Conservation (phyloP, 768 basidiomycete genomes). For the Austroboletus eburneus region DNA sequence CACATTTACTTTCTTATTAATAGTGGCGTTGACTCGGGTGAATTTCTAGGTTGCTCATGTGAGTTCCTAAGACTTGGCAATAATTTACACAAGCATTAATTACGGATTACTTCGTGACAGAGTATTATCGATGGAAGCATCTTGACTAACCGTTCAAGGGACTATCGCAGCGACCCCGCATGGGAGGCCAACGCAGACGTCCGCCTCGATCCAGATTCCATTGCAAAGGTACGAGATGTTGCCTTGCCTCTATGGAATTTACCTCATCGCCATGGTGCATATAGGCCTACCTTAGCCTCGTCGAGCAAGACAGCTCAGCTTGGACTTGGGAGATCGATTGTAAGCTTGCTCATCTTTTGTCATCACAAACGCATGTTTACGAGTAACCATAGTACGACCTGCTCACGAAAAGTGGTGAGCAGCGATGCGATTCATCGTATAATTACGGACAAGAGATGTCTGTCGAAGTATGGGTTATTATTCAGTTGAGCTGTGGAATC, state of each 20-base stretch:
- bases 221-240: slow-evolving; percentile 51
- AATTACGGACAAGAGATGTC: neutral
- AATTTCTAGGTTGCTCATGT: slow-evolving; percentile 58
- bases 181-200: slow-evolving; percentile 45
- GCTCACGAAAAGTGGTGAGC: slow-evolving; percentile 52
- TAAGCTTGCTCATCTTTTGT: slow-evolving; percentile 33
- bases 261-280: neutral
- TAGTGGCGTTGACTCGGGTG: neutral
- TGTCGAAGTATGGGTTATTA: neutral
- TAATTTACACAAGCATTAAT: neutral
- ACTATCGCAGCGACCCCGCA: slow-evolving; percentile 26
- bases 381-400: slow-evolving; percentile 37
- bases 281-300: slow-evolving; percentile 64
- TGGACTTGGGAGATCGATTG: slow-evolving; percentile 82
- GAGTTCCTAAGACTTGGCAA: slow-evolving; percentile 25
- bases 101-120: slow-evolving; percentile 29
- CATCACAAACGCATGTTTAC: neutral
- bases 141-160: slow-evolving; percentile 35
- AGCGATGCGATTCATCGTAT: neutral
- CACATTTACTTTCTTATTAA: too few species aligned
- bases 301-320: slow-evolving; percentile 63
- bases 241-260: neutral
- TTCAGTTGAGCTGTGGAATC: neutral
- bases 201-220: slow-evolving; percentile 59
- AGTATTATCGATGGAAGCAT: slow-evolving; percentile 67